Conservation (phyloP, 352 stramenopile species). For the Globisporangium abappressorium region DNA sequence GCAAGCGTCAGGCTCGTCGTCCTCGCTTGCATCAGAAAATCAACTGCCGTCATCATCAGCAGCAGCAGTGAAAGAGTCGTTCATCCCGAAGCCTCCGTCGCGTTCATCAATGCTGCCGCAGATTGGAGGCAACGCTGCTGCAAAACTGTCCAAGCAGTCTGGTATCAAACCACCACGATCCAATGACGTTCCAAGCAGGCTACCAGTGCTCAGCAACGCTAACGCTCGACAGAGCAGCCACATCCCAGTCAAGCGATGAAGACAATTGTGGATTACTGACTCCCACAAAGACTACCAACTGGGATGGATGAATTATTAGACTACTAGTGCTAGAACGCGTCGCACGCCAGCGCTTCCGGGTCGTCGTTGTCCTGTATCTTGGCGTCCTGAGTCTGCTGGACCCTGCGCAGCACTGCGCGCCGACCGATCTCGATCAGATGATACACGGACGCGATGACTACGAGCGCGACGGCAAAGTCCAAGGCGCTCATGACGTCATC, state of each 20-base stretch:
- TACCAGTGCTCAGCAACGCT: constrained; percentile 6
- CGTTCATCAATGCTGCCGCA: constrained; percentile 3
- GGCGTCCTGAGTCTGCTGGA: not conserved
- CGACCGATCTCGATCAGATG: constrained; percentile 17
- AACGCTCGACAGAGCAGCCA: not conserved
- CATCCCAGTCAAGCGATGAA: constrained; percentile 8
- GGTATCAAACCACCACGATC: constrained; percentile 3
- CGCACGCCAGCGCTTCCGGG: not conserved
- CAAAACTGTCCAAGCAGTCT: not conserved
- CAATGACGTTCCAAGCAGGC: constrained; percentile 3
- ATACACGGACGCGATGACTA: constrained; percentile 16
- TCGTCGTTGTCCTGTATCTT: not conserved
- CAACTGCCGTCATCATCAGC: not conserved
- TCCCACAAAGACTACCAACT: not conserved
- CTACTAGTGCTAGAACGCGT: constrained; percentile 7
- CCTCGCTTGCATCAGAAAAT: not conserved
- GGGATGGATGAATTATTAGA: not conserved
- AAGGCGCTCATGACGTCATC: constrained; percentile 13
- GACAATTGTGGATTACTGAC: not conserved
- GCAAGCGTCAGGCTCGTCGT: not conserved
- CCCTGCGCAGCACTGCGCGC: not conserved
- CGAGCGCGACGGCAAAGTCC: constrained; percentile 20
- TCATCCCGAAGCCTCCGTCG: constrained; percentile 9
- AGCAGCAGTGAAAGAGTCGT: not conserved
- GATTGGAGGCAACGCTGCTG: not conserved